These are phyloP conservation scores for Heliocybe sulcata DNA, from an alignment of 1,284 basidiomycete species.

Conservation along the genomic window DNA sequence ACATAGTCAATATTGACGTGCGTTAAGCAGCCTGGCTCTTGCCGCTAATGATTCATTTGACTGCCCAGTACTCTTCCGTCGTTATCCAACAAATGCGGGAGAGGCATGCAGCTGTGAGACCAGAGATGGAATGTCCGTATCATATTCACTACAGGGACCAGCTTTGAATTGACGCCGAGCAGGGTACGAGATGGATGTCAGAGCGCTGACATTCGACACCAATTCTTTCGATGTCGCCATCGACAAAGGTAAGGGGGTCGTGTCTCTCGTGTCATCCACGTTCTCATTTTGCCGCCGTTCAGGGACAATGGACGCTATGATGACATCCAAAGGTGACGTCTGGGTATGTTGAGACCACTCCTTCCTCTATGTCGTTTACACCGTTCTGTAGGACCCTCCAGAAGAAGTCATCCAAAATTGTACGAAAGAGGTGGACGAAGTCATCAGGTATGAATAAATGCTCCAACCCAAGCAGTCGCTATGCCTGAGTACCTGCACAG, in stretches of 20 bases:
- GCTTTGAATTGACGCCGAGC: neutral
- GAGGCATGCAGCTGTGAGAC: conserved; percentile 45
- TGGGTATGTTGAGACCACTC: conserved; percentile 58
- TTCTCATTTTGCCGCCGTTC: neutral
- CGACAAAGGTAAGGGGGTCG: conserved; percentile 83
- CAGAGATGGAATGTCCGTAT: conserved; percentile 72
- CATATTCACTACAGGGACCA: neutral
- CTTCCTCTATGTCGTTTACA: neutral
- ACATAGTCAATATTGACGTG: conserved; percentile 84
- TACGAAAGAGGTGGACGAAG: conserved; percentile 77
- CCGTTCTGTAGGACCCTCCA: conserved; percentile 75
- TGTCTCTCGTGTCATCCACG: too few relatives aligned
- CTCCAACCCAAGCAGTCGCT: neutral
- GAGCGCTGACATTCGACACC: conserved; percentile 62
- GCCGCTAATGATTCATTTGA: neutral
- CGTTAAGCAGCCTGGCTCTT: conserved; percentile 14
- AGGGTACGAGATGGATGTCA: conserved; percentile 90
- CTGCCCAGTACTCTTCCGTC: conserved; percentile 65
- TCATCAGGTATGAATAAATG: conserved; percentile 47
- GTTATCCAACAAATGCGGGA: conserved; percentile 78
- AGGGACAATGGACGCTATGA: conserved; percentile 93
- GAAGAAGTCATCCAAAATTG: conserved; percentile 72
- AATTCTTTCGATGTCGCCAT: conserved; percentile 79
- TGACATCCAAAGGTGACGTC: conserved; percentile 82
- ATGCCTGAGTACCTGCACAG: conserved; percentile 26